These are phyloP conservation scores for Quercus lobata DNA, from an alignment of 331 rosid species.

Conservation along the genomic window DNA sequence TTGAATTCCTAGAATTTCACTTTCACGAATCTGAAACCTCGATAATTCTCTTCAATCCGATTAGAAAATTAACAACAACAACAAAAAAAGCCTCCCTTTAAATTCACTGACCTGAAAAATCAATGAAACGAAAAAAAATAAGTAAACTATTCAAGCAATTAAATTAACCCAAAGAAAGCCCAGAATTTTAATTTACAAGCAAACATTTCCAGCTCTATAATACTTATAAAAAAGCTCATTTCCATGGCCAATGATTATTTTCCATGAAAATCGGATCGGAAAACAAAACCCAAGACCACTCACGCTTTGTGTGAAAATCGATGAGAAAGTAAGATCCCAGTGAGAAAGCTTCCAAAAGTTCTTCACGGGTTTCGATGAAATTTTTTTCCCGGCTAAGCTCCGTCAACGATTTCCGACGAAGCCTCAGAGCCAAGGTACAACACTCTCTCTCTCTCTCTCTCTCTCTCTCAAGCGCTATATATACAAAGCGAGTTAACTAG, in stretches of 20 bases:
- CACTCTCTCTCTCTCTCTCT: conserved; percentile 15
- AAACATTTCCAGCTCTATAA: not conserved
- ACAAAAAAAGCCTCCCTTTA: conserved; percentile 3
- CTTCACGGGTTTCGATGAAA: not conserved
- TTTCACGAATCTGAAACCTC: not conserved
- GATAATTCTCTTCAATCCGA: not conserved
- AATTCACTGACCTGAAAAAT: conserved; percentile 40
- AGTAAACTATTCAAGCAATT: not conserved
- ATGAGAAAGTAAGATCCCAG: conserved; percentile 19
- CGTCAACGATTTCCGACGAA: not conserved
- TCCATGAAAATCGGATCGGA: conserved; percentile 36
- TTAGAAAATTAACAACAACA: not conserved
- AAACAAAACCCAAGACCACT: conserved; percentile 13
- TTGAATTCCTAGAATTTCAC: conserved; percentile 5
- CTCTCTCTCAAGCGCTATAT: not conserved
- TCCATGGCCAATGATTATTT: conserved; percentile 1
- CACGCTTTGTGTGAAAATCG: conserved; percentile 2
- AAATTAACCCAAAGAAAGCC: not conserved
- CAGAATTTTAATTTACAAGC: not conserved
- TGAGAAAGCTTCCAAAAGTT: not conserved
- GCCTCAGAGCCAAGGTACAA: not conserved
- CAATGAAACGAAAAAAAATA: not conserved
- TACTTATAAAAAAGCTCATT: not conserved
- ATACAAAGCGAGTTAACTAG: not conserved
- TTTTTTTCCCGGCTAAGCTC: not conserved